Evolutionary conservation across 176 grass and related monocot genomes (phyloP).

Genomic region (Melocanna baccifera): DNA sequence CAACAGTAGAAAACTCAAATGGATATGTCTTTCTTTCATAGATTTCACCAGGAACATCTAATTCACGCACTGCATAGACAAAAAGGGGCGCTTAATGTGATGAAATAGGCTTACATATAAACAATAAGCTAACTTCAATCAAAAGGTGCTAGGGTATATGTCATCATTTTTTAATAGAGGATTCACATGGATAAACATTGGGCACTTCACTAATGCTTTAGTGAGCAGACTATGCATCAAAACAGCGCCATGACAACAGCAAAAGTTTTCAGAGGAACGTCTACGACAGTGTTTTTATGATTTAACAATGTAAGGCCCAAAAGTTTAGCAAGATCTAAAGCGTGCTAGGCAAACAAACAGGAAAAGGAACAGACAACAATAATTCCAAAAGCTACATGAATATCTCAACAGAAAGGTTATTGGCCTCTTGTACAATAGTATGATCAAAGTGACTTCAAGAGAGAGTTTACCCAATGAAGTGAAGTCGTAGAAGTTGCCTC

Average conservation of each 20-base stretch:
- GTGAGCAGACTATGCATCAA: slow-evolving; percentile 6
- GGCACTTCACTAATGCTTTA: not conserved
- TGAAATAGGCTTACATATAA: not conserved
- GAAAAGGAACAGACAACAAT: not conserved
- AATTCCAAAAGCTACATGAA: not conserved
- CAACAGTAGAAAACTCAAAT: slow-evolving; percentile 90
- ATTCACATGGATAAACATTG: not conserved
- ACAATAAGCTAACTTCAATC: not conserved
- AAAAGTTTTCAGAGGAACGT: not conserved
- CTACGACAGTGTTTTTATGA: not conserved
- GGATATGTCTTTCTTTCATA: slow-evolving; percentile 90
- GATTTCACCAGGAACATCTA: slow-evolving; percentile 89
- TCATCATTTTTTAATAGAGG: not conserved
- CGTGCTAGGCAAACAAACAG: not conserved
- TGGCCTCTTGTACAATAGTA: not conserved
- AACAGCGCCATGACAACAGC: not conserved
- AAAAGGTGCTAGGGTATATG: not conserved
- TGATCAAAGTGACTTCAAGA: slow-evolving; percentile 3
- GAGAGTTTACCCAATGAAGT: slow-evolving; percentile 67
- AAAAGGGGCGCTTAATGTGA: not conserved
- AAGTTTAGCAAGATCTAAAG: not conserved
- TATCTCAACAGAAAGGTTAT: not conserved
- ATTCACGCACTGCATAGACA: slow-evolving; percentile 62
- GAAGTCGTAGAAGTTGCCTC: slow-evolving; percentile 95
- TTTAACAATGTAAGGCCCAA: not conserved